Evolutionary conservation across 2,329 filamentous ascomycete species (phyloP), one percentile per base, ranked within the genome.

Genomic region (Ophiosphaerella korrae): DNA sequence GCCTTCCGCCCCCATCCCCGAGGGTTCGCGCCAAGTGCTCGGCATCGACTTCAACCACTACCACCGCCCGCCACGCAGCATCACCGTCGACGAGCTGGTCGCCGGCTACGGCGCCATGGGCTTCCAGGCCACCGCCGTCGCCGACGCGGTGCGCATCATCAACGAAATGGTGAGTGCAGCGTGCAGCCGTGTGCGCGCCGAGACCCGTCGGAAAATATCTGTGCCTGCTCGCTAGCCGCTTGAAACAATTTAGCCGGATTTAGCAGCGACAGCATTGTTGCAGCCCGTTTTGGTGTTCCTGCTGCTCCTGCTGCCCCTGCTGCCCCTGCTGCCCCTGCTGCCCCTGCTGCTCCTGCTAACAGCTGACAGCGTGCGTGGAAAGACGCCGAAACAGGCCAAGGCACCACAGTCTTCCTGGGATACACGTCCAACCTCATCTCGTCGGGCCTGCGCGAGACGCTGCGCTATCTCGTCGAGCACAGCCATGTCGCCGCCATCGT

Each of bases 391-490:
- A 89, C 89, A 1, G 85, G 84, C 12, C 85, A 88, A 23, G 84
- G 84, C 66, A 94, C 94, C 14, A 97, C 94, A 53, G 93, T 99
- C 64, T 97, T 99, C 75, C 84, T 99, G 7, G 94, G 94, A 50
- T 99, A 97, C 78, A 99, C 94, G 8, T 96, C 91, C 43, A 99
- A 99, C 73, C 82, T 99, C 64, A 97, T 99, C 67, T 97, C 94
- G 0, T 99, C 93, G 3, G 94, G 94, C 7, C 84, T 99, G 26
- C 86, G 94, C 46, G 92, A 96, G 60, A 92, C 92, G 32, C 80
- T 99, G 59, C 89, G 94, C 49, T 99, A 92, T 78, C 84, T 99
- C 1, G 92, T 95, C 38, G 84, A 97, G 77, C 92, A 99, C 77
- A 88, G 87, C 57, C 92, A 97, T 71, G 87, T 99, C 57, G 94